Conservation (phyloP, 306 rosid species). For the Ormosia semicastrata region DNA sequence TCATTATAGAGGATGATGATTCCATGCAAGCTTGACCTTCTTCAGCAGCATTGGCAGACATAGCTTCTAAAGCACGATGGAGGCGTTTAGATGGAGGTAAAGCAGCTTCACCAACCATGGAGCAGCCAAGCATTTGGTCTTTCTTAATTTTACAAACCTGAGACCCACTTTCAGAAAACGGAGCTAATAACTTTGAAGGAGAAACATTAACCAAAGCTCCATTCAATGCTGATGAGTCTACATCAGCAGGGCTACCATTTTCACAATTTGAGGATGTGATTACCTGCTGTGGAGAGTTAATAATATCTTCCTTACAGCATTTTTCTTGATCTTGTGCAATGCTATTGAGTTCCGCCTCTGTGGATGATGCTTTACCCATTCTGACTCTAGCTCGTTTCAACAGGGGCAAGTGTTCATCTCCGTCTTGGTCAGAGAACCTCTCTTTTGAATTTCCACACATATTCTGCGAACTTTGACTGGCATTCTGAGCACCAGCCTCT, state of each 20-base stretch:
- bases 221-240: slow-evolving; percentile 33
- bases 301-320: slow-evolving; percentile 39
- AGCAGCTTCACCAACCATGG: slow-evolving; percentile 79
- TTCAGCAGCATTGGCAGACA: slow-evolving; percentile 92
- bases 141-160: slow-evolving; percentile 57
- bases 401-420: slow-evolving; percentile 93
- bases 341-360: slow-evolving; percentile 45
- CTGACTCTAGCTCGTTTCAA: slow-evolving; percentile 96
- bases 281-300: slow-evolving; percentile 32
- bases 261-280: slow-evolving; percentile 41
- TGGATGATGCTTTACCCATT: slow-evolving; percentile 64
- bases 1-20: slow-evolving; percentile 36
- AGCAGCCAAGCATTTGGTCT: slow-evolving; percentile 57
- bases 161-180: slow-evolving; percentile 45
- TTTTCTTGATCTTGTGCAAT: slow-evolving; percentile 44
- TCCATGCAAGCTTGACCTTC: slow-evolving; percentile 55
- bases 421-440: slow-evolving; percentile 58
- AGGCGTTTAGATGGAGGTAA: slow-evolving; percentile 96
- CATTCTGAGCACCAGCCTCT: slow-evolving; percentile 50
- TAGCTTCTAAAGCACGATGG: slow-evolving; percentile 97
- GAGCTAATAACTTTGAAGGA: slow-evolving; percentile 45
- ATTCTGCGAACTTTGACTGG: slow-evolving; percentile 46
- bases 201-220: slow-evolving; percentile 34
- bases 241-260: slow-evolving; percentile 41
- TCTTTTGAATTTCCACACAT: slow-evolving; percentile 45